Evolutionary conservation across 2,329 filamentous ascomycete genomes (phyloP), one percentile per base, ranked within the genome.

Genomic region (Ophiostoma angusticollis): DNA sequence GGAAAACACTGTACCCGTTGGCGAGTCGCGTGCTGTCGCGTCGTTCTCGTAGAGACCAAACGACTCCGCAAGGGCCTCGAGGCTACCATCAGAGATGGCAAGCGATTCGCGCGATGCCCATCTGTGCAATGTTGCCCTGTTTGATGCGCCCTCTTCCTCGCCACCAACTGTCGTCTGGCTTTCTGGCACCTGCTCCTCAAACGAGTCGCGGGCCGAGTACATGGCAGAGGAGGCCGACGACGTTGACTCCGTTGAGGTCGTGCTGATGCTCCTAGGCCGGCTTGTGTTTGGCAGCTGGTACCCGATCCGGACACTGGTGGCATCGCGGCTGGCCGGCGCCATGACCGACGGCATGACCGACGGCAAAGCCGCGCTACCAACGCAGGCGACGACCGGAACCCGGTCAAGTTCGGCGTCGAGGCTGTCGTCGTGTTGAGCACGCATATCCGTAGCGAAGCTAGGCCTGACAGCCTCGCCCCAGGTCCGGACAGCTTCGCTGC

Each of bases 121-220:
- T 3, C 33, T 25, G 4, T 21, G 40, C 14, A 45, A n/a, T n/a
- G n/a, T n/a, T n/a, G n/a, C n/a, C n/a, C n/a, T n/a, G n/a, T n/a
- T n/a, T n/a, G n/a, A n/a, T n/a, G n/a, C n/a, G 11, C 14, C 35
- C 1, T 33, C 33, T n/a, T 18, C 16, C 7, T 37, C 19, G 3
- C 16, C 14, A 8, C 16, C 19, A 8, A 23, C 30, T 1, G 35
- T 37, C 12, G 31, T 36, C 12, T 43, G 42, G 31, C 17, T 43
- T 9, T 39, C 36, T 5, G 16, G 6, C 0, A 6, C 30, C 6
- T 12, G 29, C 9, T 32, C 32, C 4, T 37, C 42, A n/a, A 40
- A 40, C 1, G 37, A 38, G 16, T 43, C 43, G 5, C 23, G 18
- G 1, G 43, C 45, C 6, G 45, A 47, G 14, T 40, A 45, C 43